Conservation (phyloP, 2,329 filamentous ascomycete genomes). For the Juglanconis oblonga region DNA sequence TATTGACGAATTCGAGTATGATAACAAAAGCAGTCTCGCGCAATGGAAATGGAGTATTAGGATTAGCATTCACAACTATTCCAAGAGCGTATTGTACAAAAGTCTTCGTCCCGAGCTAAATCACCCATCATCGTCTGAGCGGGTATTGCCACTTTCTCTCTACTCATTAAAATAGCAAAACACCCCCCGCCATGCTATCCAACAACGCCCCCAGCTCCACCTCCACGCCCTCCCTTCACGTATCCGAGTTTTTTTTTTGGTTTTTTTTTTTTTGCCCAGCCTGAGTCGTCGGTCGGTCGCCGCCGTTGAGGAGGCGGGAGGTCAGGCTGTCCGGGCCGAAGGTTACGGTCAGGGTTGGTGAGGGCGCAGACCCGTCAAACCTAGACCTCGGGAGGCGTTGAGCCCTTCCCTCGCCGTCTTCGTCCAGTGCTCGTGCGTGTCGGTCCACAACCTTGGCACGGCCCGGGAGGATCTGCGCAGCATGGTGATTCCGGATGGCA, state of each 20-base stretch:
- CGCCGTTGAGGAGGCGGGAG: constrained; percentile 12
- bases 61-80: too few species aligned
- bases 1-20: too few species aligned
- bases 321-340: constrained; percentile 36
- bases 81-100: too few species aligned
- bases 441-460: neutral
- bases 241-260: neutral
- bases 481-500: neutral
- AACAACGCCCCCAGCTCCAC: constrained; percentile 7
- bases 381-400: constrained; percentile 39
- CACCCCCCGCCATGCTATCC: constrained; percentile 5
- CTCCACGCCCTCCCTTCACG: neutral
- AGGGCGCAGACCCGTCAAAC: constrained; percentile 51
- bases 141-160: neutral
- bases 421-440: constrained; percentile 11
- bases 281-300: constrained; percentile 10
- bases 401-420: constrained; percentile 32
- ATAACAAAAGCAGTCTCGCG: too few species aligned
- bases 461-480: too few species aligned
- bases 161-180: constrained; percentile 19
- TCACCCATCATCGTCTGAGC: too few species aligned
- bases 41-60: too few species aligned
- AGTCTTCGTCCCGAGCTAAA: too few species aligned
- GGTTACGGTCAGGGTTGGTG: constrained; percentile 37
- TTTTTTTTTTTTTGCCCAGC: too few species aligned